Percentiles rank a stretch among this genome's conserved stretches.
These are phyloP conservation scores for Calocybe gangraenosa DNA, from an alignment of 768 basidiomycete species.

Conservation along the genomic window DNA sequence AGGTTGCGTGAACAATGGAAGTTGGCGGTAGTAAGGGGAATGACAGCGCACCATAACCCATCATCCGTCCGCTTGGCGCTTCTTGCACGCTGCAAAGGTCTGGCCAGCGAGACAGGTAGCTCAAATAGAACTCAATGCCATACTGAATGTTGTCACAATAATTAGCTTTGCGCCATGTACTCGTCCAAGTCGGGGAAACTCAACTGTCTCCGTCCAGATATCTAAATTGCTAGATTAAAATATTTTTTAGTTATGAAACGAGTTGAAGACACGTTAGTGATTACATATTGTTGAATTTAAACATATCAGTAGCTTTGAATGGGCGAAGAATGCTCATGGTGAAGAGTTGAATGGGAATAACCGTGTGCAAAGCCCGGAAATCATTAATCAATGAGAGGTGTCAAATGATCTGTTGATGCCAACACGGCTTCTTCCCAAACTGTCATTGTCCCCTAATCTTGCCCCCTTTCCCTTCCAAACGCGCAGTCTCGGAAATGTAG, in stretches of 20 bases:
- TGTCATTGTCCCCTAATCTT: no score
- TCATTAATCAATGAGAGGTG: no score
- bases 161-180: background rate
- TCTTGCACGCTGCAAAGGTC: slow-evolving; percentile 85
- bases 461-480: no score
- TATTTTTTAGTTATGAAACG: slow-evolving; percentile 4
- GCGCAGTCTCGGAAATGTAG: no score
- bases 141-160: slow-evolving; percentile 47
- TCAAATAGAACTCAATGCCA: slow-evolving; percentile 83
- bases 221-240: slow-evolving; percentile 71
- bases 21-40: background rate
- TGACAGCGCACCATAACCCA: slow-evolving; percentile 80
- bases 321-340: slow-evolving; percentile 86
- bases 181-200: slow-evolving; percentile 19
- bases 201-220: slow-evolving; percentile 94
- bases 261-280: slow-evolving; percentile 18
- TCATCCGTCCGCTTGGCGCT: slow-evolving; percentile 76
- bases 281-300: slow-evolving; percentile 90
- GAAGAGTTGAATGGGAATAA: slow-evolving; percentile 2
- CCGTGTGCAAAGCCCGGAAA: background rate
- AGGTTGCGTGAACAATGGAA: slow-evolving; percentile 1
- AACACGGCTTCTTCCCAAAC: no score
- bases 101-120: slow-evolving; percentile 88
- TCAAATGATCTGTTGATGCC: no score
- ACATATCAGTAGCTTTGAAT: slow-evolving; percentile 85